Evolutionary conservation across 75 land plant species (phyloP).

Genomic region (Cupressus sempervirens): DNA sequence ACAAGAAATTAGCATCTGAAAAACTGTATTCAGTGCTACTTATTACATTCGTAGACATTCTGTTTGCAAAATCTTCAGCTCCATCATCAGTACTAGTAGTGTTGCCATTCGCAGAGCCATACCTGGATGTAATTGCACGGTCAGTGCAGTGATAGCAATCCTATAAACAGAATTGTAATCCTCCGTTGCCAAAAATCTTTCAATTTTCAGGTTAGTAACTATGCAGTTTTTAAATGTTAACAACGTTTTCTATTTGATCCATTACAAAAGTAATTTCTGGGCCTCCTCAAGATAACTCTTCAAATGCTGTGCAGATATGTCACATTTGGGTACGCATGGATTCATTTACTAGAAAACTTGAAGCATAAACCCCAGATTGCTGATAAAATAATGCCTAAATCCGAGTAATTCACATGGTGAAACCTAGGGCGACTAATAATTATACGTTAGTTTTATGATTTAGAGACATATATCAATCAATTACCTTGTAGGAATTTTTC

Average conservation of each 20-base stretch:
- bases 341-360: neutral
- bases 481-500: slow-evolving; percentile 7
- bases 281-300: neutral
- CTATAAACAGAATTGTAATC: neutral
- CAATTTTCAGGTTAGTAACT: too few species aligned
- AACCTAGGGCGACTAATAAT: neutral
- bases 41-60: neutral
- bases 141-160: neutral
- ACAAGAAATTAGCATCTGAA: neutral
- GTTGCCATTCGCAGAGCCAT: neutral
- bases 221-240: too few species aligned
- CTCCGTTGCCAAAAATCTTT: too few species aligned
- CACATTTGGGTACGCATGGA: neutral
- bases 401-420: neutral
- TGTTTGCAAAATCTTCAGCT: neutral
- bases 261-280: neutral
- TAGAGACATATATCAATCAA: neutral
- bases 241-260: neutral
- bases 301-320: neutral
- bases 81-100: neutral
- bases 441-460: neutral
- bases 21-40: neutral
- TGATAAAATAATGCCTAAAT: neutral
- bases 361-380: neutral
- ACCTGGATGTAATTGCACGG: slow-evolving; percentile 1